Conservation (phyloP, 1,284 basidiomycete genomes). For the Ustilago nuda region DNA sequence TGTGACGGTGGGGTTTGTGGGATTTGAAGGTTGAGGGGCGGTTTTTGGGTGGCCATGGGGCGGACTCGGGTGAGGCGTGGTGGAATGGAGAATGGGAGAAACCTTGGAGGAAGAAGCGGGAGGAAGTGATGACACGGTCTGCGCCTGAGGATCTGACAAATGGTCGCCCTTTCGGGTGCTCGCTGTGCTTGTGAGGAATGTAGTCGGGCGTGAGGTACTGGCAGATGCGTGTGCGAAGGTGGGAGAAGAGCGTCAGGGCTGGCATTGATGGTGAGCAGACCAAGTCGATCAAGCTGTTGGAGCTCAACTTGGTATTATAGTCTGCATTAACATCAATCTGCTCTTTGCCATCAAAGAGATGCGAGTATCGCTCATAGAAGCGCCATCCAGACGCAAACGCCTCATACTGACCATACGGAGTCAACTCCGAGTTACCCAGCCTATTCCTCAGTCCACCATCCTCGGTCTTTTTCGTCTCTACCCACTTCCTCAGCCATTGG, state of each 20-base stretch:
- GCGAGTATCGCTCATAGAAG: conserved; percentile 39
- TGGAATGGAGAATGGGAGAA: conserved; percentile 32
- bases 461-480: conserved; percentile 24
- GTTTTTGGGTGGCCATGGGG: conserved; percentile 46
- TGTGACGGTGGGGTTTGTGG: conserved; percentile 32
- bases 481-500: conserved; percentile 41
- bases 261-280: conserved; percentile 1
- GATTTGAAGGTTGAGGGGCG: conserved; percentile 27
- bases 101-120: conserved; percentile 49
- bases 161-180: conserved; percentile 6
- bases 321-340: conserved; percentile 36
- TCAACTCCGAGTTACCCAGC: conserved; percentile 46
- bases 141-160: conserved; percentile 45
- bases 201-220: background rate
- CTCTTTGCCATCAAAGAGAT: conserved; percentile 22
- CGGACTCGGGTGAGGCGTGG: conserved; percentile 38
- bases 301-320: background rate
- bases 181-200: background rate
- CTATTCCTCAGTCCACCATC: conserved; percentile 46
- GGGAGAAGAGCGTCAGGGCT: conserved; percentile 7
- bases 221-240: conserved; percentile 12
- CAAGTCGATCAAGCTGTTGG: too few relatives aligned
- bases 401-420: conserved; percentile 48
- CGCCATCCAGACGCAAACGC: conserved; percentile 42
- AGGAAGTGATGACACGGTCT: conserved; percentile 41